phyloP scores from a whole-genome alignment of 1,139 yeast genomes.

The Kodamaea anthophila region DNA sequence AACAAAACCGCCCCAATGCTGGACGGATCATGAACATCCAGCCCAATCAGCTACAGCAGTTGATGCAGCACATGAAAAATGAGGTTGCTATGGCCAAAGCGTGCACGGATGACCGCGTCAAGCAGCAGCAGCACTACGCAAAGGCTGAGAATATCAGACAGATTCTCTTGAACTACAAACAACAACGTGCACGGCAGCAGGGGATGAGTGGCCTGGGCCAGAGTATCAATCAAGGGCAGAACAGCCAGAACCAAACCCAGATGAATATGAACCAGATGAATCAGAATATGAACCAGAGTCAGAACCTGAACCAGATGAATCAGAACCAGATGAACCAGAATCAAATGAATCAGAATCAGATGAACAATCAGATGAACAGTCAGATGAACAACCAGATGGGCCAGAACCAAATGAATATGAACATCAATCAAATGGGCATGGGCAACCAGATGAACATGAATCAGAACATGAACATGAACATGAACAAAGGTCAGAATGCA shows the following conservation, averaged over 20 bases:
- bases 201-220: slow-evolving; percentile 3
- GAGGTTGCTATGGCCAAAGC: slow-evolving; percentile 61
- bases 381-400: no score
- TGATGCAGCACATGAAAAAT: slow-evolving; percentile 52
- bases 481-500: slow-evolving; percentile 1
- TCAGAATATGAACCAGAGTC: not conserved
- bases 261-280: not conserved
- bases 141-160: slow-evolving; percentile 64
- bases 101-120: slow-evolving; percentile 48
- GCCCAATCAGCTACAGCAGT: slow-evolving; percentile 55
- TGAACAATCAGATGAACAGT: no score
- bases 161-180: slow-evolving; percentile 38
- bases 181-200: slow-evolving; percentile 23
- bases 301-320: slow-evolving; percentile 1
- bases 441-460: no score
- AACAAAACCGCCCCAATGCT: slow-evolving; percentile 4
- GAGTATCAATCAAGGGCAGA: slow-evolving; percentile 1
- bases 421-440: no score
- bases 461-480: no score
- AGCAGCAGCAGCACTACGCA: slow-evolving; percentile 61
- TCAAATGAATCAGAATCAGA: not conserved
- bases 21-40: slow-evolving; percentile 26
- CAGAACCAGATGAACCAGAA: not conserved
- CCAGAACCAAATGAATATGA: no score
- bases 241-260: not conserved